phyloP scores from a whole-genome alignment of 2,329 filamentous ascomycete genomes.

The Stemphylium beticola region DNA sequence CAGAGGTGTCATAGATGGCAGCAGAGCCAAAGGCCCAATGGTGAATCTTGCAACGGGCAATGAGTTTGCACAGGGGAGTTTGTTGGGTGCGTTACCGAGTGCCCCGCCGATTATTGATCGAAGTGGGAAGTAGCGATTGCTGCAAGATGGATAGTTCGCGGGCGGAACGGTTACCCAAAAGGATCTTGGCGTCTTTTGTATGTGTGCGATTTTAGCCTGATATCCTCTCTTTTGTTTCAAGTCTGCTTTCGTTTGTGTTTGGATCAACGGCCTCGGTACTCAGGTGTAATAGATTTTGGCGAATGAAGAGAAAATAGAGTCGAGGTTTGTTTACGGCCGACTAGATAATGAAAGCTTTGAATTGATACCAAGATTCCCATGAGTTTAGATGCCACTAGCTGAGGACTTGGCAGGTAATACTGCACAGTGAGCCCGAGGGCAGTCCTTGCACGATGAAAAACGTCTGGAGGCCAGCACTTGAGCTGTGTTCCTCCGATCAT shows the following conservation, averaged over 20 bases:
- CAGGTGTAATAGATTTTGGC: not conserved
- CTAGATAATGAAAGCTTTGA: not conserved
- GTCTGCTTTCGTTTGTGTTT: not conserved
- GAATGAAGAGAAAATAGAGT: not conserved
- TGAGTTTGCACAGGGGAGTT: slow-evolving; percentile 55
- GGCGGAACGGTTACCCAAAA: slow-evolving; percentile 1
- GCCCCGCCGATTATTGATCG: slow-evolving; percentile 49
- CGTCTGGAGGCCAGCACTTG: not conserved
- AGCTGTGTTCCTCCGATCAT: slow-evolving; percentile 6
- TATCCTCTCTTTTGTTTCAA: not conserved
- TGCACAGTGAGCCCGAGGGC: not conserved
- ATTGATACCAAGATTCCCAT: not conserved
- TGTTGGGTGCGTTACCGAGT: slow-evolving; percentile 53
- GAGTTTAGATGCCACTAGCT: not conserved
- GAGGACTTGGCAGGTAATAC: not conserved
- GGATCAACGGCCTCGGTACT: slow-evolving; percentile 2
- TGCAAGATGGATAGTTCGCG: not conserved
- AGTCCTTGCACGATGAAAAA: not conserved
- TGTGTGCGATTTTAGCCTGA: slow-evolving; percentile 1
- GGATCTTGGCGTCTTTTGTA: not conserved
- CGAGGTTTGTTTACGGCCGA: not conserved
- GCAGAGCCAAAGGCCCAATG: slow-evolving; percentile 53
- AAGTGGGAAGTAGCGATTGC: slow-evolving; percentile 27
- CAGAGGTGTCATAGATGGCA: slow-evolving; percentile 54
- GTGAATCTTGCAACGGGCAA: slow-evolving; percentile 51